Evolutionary conservation across 2,329 filamentous ascomycete genomes (phyloP), one percentile per base, ranked within the genome.

Genomic region (Hymenoscyphus linearis): DNA sequence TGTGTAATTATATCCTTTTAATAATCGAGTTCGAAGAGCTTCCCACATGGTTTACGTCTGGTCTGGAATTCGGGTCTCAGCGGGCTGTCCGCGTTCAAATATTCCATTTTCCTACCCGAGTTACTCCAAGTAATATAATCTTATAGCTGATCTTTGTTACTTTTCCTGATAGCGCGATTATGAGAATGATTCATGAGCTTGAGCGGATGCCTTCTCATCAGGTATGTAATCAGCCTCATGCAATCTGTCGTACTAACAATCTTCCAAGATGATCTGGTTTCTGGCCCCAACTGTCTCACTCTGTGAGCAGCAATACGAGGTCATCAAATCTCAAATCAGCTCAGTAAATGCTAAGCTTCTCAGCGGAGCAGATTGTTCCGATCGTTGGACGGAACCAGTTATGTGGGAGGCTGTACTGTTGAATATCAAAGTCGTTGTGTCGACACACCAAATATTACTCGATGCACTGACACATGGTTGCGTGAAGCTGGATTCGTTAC

Each of bases 231-330:
- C 14, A 3, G n/a, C 3, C 14, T 22, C 3, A 53, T 36, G 36
- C 13, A 55, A 18, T 7, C 26, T 22, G 14, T n/a, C 14, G 14
- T 52, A 14, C 63, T 67, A 36, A 62, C 27, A 9, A 10, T 34
- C 35, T 71, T 71, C 40, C 18, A 47, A 65, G 85, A 72, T 85
- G 3, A 77, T 90, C 10, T 93, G 90, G 90, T 91, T 93, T 67
- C 76, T 91, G 47, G 83, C 86, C 0, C 88, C 89, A 0, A 92
- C 87, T 0, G 81, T 90, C 3, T 76, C 82, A 1, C 77, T 93
- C 0, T 88, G 86, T 60, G 69, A 76, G 5, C 90, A 93, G 66
- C 90, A 93, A 69, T 77, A 79, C 66, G 74, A 77, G 2, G 83
- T 85, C 22, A 80, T 93, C 55, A 74, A 76, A 10, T 72, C 78